A percentile compares a stretch with the other conserved stretches of the same genome.
phyloP scores from a whole-genome alignment of 225 moss, liverwort and hornwort genomes.

The Neckera pumila region DNA sequence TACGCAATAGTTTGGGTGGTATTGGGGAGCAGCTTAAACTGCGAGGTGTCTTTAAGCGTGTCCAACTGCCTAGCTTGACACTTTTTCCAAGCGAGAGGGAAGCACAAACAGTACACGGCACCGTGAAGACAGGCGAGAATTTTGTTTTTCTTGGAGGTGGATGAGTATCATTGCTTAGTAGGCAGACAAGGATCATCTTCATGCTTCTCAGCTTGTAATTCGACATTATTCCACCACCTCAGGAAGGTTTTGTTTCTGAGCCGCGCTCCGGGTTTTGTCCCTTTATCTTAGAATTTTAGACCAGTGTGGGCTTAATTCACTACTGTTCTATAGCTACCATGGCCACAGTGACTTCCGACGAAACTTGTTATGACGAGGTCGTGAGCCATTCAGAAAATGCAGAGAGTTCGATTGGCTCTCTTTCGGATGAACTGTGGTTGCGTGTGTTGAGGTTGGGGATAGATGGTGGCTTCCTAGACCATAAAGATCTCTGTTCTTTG shows the following conservation, averaged over 20 bases:
- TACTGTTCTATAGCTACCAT: background rate
- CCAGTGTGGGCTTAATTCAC: background rate
- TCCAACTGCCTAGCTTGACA: constrained; percentile 16
- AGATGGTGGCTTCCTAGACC: constrained; percentile 19
- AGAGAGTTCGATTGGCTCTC: constrained; percentile 31
- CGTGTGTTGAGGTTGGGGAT: constrained; percentile 34
- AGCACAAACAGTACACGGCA: background rate
- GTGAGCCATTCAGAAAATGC: constrained; percentile 18
- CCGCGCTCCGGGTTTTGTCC: background rate
- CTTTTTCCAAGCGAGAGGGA: background rate
- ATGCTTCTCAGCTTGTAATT: constrained; percentile 1
- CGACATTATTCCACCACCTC: background rate
- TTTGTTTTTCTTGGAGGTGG: background rate
- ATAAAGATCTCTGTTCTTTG: constrained; percentile 34
- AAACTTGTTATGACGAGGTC: constrained; percentile 21
- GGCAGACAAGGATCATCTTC: background rate
- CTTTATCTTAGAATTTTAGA: background rate
- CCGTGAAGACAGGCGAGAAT: background rate
- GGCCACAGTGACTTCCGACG: constrained; percentile 20
- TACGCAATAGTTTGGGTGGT: background rate
- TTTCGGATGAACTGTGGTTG: constrained; percentile 36
- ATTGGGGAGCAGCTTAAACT: constrained; percentile 12
- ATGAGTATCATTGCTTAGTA: background rate
- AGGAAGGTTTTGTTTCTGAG: background rate
- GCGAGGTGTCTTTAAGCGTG: background rate